Base-by-base conservation (phyloP, 805 yeast genomes). In the Wickerhamiella occidentalis region DNA sequence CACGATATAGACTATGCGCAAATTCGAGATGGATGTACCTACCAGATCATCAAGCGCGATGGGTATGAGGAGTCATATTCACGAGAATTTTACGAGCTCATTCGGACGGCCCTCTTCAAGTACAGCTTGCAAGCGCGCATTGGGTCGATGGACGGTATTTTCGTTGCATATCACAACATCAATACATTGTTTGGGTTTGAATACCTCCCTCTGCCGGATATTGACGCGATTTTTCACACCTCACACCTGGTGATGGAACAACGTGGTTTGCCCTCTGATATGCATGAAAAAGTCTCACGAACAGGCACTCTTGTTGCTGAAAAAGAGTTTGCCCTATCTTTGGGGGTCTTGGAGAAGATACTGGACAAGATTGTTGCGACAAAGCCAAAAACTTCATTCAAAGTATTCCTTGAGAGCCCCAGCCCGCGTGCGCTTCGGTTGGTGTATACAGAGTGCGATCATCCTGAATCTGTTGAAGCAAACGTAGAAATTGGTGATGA, bases 121-220 rank as follows among this genome's bases (percentile, higher is more conserved):
- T 90, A 90, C 61, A 75, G 84, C 2, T 70, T 90, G 55, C 97
- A 92, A 64, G 97, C 96, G 0, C 72, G 96, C 54, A 83, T 90
- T 38, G 98, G 97, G 2, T 79, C 83, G 58, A 90, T 92, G 97
- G 96, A 88, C 64, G 98, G 98, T 5, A 85, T 92, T 2, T 86
- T 85, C 56, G 72, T 90, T 13, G 96, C 96, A 0, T 90, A 80
- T 63, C 98, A 90, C 64, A 90, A 88, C 62, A 74, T 86, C 47
- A 71, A 76, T 26, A 69, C 78, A 44, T 75, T 88, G 57, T 85
- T 90, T 65, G 98, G 96, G 2, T 92, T 87, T 64, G 90, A 87
- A 63, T 90, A 90, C 63, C 62, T 90, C 25, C 88, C 95, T 1
- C 67, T 88, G 45, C 64, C 68, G 1, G 84, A 79, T 36, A 74